phyloP scores from a whole-genome alignment of 805 yeast species.

The Teunomyces gatunensis region DNA sequence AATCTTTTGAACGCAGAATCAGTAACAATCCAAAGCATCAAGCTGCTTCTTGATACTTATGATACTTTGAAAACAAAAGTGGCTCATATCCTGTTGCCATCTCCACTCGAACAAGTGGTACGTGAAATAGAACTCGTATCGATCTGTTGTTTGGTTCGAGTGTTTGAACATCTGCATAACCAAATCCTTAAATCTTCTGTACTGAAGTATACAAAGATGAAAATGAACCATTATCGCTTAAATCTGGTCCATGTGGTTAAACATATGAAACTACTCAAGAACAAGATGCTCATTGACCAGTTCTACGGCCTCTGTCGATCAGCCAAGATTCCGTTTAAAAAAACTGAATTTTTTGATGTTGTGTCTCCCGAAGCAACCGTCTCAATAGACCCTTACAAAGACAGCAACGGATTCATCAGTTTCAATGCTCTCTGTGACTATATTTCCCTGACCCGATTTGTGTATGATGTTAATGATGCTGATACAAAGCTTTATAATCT shows the following conservation, averaged over 20 bases:
- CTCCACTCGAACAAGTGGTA: background rate
- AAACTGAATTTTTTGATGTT: background rate
- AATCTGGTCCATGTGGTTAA: background rate
- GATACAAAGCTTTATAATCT: conserved; percentile 15
- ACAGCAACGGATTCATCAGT: conserved; percentile 19
- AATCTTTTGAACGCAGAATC: background rate
- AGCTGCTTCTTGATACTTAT: conserved; percentile 10
- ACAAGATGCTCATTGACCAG: background rate
- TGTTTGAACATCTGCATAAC: background rate
- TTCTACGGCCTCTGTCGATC: background rate
- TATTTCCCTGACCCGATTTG: conserved; percentile 16
- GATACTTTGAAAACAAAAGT: background rate
- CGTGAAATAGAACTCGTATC: background rate
- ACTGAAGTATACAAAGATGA: conserved; percentile 4
- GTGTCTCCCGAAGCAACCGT: background rate
- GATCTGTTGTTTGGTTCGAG: background rate
- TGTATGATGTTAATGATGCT: background rate
- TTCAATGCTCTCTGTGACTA: conserved; percentile 21
- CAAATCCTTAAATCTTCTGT: conserved; percentile 3
- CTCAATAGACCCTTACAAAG: conserved; percentile 11
- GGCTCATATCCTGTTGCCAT: background rate
- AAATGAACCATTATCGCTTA: conserved; percentile 5
- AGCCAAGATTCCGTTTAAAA: background rate
- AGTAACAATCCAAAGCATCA: conserved; percentile 10
- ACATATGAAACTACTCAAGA: background rate